Percentiles rank a stretch among this genome's conserved stretches.
phyloP scores from a whole-genome alignment of 2,329 filamentous ascomycete species.

The Fusarium buxicola region DNA sequence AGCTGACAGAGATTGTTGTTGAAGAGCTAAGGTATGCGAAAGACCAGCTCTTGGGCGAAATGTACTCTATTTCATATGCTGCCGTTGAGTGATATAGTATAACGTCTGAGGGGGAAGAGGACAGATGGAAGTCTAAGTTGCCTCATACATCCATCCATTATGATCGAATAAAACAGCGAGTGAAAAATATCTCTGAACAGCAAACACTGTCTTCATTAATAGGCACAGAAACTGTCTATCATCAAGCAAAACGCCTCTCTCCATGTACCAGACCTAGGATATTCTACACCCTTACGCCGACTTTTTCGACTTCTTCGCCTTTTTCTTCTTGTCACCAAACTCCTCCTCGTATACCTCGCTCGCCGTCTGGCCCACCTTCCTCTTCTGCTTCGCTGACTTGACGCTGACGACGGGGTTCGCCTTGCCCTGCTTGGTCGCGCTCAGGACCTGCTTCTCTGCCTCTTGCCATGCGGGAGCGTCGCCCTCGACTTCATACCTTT shows the following conservation, averaged over 20 bases:
- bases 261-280: slow-evolving; percentile 39
- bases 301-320: slow-evolving; percentile 59
- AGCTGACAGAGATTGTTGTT: neutral
- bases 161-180: neutral
- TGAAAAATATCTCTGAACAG: slow-evolving; percentile 1
- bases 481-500: slow-evolving; percentile 73
- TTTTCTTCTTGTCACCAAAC: slow-evolving; percentile 69
- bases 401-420: slow-evolving; percentile 79
- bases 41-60: too few relatives aligned
- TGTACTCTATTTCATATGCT: neutral
- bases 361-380: slow-evolving; percentile 74
- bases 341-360: slow-evolving; percentile 72
- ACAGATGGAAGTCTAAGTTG: too few relatives aligned
- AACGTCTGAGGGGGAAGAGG: too few relatives aligned
- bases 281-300: slow-evolving; percentile 38
- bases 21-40: neutral
- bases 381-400: slow-evolving; percentile 80
- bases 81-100: neutral
- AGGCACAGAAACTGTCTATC: slow-evolving; percentile 32
- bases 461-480: slow-evolving; percentile 72
- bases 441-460: slow-evolving; percentile 80
- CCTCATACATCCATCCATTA: too few relatives aligned
- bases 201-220: slow-evolving; percentile 35
- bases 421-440: slow-evolving; percentile 65
- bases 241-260: slow-evolving; percentile 41